These are phyloP conservation scores for Tuctoria greenei DNA, from an alignment of 176 grass and related monocot genomes.

Conservation along the genomic window DNA sequence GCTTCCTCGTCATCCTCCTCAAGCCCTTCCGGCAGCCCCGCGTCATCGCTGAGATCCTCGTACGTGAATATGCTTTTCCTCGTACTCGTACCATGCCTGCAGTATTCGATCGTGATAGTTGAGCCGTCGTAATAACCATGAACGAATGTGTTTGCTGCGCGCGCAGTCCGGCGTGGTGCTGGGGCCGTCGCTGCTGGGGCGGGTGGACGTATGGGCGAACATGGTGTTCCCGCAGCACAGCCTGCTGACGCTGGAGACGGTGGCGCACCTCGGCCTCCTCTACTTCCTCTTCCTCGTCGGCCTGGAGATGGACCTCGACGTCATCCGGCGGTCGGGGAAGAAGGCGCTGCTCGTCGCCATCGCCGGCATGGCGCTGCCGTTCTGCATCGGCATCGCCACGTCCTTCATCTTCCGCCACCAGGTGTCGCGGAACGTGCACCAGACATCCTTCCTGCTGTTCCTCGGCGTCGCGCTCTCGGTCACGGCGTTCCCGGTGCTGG, in stretches of 20 bases:
- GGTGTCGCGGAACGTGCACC: constrained; percentile 56
- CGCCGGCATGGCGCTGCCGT: constrained; percentile 69
- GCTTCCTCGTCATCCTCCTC: constrained; percentile 65
- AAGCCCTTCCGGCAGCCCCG: constrained; percentile 75
- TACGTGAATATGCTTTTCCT: no score
- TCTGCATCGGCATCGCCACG: constrained; percentile 63
- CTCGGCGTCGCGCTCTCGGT: constrained; percentile 72
- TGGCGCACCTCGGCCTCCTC: constrained; percentile 76
- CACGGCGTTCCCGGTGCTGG: constrained; percentile 81
- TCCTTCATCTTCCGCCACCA: constrained; percentile 65
- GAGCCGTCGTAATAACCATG: no score
- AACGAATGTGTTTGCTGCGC: not conserved
- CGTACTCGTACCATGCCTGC: not conserved
- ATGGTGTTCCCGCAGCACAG: constrained; percentile 66
- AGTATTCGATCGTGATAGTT: not conserved
- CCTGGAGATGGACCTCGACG: constrained; percentile 76
- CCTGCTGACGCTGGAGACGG: constrained; percentile 71
- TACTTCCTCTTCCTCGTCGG: constrained; percentile 80
- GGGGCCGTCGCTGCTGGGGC: constrained; percentile 68
- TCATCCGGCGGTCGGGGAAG: constrained; percentile 58
- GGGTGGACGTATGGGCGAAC: constrained; percentile 24
- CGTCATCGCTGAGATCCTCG: constrained; percentile 82
- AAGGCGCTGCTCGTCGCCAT: constrained; percentile 50
- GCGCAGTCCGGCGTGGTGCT: constrained; percentile 62
- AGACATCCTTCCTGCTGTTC: constrained; percentile 71